These are phyloP conservation scores for Astragalus glycyphyllos DNA, from an alignment of 306 rosid species.

Conservation along the genomic window DNA sequence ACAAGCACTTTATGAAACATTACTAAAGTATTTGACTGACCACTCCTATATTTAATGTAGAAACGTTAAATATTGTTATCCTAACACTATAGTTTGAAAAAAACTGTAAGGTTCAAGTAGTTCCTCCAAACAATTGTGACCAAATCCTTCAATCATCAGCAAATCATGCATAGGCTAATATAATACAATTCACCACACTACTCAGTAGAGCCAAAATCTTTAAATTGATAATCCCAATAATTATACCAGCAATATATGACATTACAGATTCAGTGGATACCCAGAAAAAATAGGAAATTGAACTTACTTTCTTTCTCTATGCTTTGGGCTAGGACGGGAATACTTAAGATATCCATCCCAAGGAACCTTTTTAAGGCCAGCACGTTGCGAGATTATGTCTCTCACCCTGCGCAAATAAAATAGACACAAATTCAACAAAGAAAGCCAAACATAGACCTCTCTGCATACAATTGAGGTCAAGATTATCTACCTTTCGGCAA, in stretches of 20 bases:
- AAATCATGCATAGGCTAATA: background rate
- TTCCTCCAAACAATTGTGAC: conserved; percentile 15
- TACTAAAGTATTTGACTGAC: background rate
- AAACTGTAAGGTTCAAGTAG: background rate
- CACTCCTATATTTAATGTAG: background rate
- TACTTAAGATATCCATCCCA: conserved; percentile 99
- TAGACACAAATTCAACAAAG: background rate
- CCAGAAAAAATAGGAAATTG: conserved; percentile 4
- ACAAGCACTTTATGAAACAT: too few species aligned
- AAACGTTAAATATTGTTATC: background rate
- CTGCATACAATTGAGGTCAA: conserved; percentile 3
- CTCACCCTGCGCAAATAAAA: conserved; percentile 67
- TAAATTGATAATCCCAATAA: too few species aligned
- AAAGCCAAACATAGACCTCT: conserved; percentile 7
- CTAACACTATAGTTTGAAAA: background rate
- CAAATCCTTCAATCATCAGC: conserved; percentile 9
- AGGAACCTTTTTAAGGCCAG: conserved; percentile 94
- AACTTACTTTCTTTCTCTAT: conserved; percentile 78
- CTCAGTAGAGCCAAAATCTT: background rate
- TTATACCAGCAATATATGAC: background rate
- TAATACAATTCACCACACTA: background rate
- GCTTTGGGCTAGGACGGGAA: conserved; percentile 96
- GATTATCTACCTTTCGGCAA: conserved; percentile 85
- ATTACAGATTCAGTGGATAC: background rate
- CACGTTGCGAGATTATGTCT: conserved; percentile 83